Evolutionary conservation across 345 rosid genomes (phyloP).

Genomic region (Cardamine occulta): DNA sequence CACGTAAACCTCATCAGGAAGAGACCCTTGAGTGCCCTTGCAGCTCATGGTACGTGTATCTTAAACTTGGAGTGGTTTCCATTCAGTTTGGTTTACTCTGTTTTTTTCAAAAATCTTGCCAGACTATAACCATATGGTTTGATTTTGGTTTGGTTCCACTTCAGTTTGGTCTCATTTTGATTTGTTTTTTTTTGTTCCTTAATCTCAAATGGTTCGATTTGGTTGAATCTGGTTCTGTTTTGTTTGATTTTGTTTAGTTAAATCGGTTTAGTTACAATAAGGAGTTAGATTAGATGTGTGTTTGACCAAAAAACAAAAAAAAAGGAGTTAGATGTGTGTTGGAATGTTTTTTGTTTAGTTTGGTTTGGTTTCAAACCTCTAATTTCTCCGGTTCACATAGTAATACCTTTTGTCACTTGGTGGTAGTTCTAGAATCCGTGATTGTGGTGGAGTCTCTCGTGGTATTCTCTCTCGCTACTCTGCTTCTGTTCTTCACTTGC

Average conservation of each 20-base stretch:
- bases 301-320: no score
- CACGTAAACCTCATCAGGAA: constrained; percentile 60
- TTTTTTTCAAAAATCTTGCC: not conserved
- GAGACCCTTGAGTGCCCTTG: constrained; percentile 60
- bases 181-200: not conserved
- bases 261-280: not conserved
- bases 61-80: not conserved
- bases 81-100: not conserved
- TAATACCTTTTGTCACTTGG: not conserved
- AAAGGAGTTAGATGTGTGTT: not conserved
- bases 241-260: no score
- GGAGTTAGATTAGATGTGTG: no score
- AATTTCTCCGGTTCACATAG: not conserved
- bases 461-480: constrained; percentile 55
- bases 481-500: constrained; percentile 74
- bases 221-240: not conserved
- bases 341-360: not conserved
- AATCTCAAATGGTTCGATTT: not conserved
- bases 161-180: not conserved
- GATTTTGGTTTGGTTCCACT: not conserved
- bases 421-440: constrained; percentile 64
- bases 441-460: constrained; percentile 58
- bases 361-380: not conserved
- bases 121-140: not conserved
- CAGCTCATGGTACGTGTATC: constrained; percentile 59